Evolutionary conservation across 208 protist species (phyloP), one percentile per base, ranked within the genome.

Genomic region (Leishmania major): DNA sequence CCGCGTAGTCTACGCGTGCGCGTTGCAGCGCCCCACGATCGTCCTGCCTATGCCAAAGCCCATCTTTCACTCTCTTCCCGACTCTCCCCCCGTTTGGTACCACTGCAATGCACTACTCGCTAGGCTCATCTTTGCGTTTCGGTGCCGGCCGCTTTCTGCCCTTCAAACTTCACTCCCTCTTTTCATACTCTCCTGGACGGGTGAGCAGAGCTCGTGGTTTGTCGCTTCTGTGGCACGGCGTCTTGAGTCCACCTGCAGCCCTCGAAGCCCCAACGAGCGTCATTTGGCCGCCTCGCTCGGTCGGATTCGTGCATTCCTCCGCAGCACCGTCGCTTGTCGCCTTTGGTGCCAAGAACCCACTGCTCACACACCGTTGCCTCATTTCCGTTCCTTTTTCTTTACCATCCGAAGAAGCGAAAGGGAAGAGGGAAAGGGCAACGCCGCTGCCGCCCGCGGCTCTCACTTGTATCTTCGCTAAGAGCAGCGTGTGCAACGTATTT

Each of bases 201-300:
- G 62, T 37, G 2, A 40, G 62, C 31, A 69, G 31, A 22, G 31
- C 59, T 78, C 73, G 40, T 82, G 51, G 22, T 73, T 82, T 59
- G 57, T 35, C 25, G 15, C 3, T 37, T 51, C 28, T 53, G 8
- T 35, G 22, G 45, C 40, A 35, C 25, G 64, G 57, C 69, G 25
- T 69, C 31, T 69, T 40, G 62, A 2, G 31, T 25, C 31, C 13
- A 40, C 31, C 62, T 69, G 31, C 31, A 40, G 31, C 62, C 62
- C 62, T 69, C 15, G 62, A 35, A 69, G 15, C 31, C 62, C 62
- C 62, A 43, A 13, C 31, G 31, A 22, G 31, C 62, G 11, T 13
- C 62, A 69, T 13, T 35, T 0, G 62, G 62, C 10, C 10, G 19
- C 40, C 11, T 73, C 67, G 67, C 67, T 73, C 49, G 5, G 67